Evolutionary conservation across 345 rosid species (phyloP).

Genomic region (Iberis pinnata): DNA sequence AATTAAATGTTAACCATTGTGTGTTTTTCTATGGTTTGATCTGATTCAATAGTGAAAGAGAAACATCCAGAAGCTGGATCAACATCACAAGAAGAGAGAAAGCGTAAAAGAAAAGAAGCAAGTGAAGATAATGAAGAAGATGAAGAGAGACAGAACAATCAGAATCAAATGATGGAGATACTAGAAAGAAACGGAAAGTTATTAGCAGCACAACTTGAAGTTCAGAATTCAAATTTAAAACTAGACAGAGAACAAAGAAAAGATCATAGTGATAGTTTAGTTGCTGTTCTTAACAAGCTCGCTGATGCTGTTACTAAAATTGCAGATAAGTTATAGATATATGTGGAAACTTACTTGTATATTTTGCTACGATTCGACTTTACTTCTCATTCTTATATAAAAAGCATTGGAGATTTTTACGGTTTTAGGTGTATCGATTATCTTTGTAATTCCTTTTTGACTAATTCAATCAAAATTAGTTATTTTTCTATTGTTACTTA

Average conservation of each 20-base stretch:
- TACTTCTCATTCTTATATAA: slow-evolving; percentile 15
- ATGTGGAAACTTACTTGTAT: neutral
- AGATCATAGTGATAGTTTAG: slow-evolving; percentile 56
- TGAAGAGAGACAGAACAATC: slow-evolving; percentile 31
- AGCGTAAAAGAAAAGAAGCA: slow-evolving; percentile 46
- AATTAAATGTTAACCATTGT: too few species aligned
- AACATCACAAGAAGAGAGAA: slow-evolving; percentile 53
- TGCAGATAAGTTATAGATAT: slow-evolving; percentile 71
- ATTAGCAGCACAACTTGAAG: slow-evolving; percentile 74
- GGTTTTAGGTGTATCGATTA: neutral
- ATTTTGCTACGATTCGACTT: neutral
- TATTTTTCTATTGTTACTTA: too few species aligned
- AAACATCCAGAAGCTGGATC: slow-evolving; percentile 47
- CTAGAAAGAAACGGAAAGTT: slow-evolving; percentile 70
- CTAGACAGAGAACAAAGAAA: slow-evolving; percentile 83
- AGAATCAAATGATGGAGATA: slow-evolving; percentile 47
- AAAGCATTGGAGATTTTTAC: slow-evolving; percentile 16
- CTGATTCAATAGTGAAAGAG: slow-evolving; percentile 33
- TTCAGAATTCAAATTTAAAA: slow-evolving; percentile 59
- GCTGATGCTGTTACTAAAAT: slow-evolving; percentile 84
- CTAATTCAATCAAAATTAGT: neutral
- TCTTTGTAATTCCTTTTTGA: slow-evolving; percentile 1
- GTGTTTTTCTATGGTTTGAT: neutral
- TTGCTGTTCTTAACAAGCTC: slow-evolving; percentile 75
- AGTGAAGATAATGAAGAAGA: slow-evolving; percentile 28